Percentiles rank a stretch among this genome's conserved stretches.
phyloP scores from a whole-genome alignment of 345 rosid genomes.

The Chamaenerion angustifolium region DNA sequence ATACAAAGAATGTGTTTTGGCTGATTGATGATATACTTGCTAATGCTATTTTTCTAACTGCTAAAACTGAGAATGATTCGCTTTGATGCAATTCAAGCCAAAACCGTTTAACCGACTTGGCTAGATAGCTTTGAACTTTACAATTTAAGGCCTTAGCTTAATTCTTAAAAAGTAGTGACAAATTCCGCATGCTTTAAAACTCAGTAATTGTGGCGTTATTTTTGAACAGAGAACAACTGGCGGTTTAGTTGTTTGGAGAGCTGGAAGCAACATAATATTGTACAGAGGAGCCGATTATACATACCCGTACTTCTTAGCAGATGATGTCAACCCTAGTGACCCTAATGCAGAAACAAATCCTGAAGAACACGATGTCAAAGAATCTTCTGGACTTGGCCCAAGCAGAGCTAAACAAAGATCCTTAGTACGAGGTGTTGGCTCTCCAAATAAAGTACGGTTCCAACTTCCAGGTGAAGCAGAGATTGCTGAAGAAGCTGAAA shows the following conservation, averaged over 20 bases:
- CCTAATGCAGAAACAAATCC: constrained; percentile 11
- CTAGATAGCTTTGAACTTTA: neutral
- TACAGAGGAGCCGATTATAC: constrained; percentile 70
- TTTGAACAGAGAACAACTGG: constrained; percentile 74
- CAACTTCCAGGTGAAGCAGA: constrained; percentile 69
- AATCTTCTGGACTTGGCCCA: constrained; percentile 14
- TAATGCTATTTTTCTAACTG: too few relatives aligned
- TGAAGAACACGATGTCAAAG: constrained; percentile 11
- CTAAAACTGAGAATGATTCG: too few relatives aligned
- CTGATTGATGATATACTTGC: too few relatives aligned
- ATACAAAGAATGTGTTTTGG: too few relatives aligned
- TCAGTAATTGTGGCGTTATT: too few relatives aligned
- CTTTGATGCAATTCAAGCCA: too few relatives aligned
- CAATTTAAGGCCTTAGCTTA: too few relatives aligned
- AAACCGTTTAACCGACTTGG: too few relatives aligned
- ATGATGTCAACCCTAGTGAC: constrained; percentile 13
- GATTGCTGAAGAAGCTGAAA: constrained; percentile 61
- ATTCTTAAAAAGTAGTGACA: too few relatives aligned
- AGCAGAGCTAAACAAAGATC: constrained; percentile 16
- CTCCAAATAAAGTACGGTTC: constrained; percentile 61
- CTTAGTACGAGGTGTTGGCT: constrained; percentile 55
- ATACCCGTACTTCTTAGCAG: constrained; percentile 65
- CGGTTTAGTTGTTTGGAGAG: constrained; percentile 86
- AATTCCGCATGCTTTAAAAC: too few relatives aligned
- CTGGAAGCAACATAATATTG: constrained; percentile 74